Percentiles rank a stretch among this genome's conserved stretches.
These are phyloP conservation scores for Aspergillus latus DNA, from an alignment of 2,329 filamentous ascomycete genomes.

Conservation along the genomic window DNA sequence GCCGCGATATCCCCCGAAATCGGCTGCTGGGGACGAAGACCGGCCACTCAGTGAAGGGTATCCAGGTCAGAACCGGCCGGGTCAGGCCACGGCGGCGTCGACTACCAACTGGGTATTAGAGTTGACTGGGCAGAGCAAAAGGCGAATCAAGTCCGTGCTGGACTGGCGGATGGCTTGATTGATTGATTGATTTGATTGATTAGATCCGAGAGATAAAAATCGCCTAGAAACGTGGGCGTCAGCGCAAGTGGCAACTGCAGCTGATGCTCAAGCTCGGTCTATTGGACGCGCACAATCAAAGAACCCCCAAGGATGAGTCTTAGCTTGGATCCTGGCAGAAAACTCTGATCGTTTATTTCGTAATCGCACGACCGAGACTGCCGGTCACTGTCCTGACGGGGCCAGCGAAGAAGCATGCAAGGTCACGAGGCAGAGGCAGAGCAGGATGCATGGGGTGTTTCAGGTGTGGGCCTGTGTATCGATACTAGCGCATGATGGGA, in stretches of 20 bases:
- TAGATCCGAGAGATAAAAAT: conserved; percentile 9
- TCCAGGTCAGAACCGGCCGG: background rate
- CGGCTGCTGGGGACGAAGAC: background rate
- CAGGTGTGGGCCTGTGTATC: background rate
- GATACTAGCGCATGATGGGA: background rate
- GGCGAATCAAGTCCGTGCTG: background rate
- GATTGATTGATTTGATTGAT: background rate
- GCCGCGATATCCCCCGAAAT: conserved; percentile 2
- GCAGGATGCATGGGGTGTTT: background rate
- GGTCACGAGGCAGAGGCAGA: background rate
- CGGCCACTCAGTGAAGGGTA: background rate
- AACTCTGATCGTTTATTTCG: background rate
- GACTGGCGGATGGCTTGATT: background rate
- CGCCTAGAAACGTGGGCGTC: conserved; percentile 4
- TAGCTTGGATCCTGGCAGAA: conserved; percentile 1
- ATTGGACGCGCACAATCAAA: conserved; percentile 2
- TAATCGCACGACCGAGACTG: background rate
- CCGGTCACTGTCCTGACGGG: too few relatives aligned
- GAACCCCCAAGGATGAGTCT: background rate
- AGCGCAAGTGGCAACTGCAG: background rate
- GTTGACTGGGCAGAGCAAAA: background rate
- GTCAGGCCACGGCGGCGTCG: conserved; percentile 3
- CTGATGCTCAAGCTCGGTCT: background rate
- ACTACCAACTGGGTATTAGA: background rate
- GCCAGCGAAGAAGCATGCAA: background rate